Percentiles rank a stretch among this genome's conserved stretches.
These are phyloP conservation scores for Boletales sp. DNA, from an alignment of 768 basidiomycete species.

Conservation along the genomic window DNA sequence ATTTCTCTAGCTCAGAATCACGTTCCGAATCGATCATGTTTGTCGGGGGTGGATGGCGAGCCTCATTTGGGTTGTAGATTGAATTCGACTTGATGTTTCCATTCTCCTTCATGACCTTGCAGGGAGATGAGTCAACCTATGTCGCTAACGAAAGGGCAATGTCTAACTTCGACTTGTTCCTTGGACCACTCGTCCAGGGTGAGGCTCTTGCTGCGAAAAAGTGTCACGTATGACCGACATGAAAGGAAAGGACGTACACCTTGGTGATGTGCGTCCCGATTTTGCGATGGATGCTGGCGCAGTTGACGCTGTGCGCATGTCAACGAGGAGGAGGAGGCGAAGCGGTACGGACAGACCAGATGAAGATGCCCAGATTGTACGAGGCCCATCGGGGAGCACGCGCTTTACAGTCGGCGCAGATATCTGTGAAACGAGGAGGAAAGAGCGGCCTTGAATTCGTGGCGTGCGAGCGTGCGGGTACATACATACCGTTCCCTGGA, in stretches of 20 bases:
- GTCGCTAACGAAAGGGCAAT: conserved; percentile 1
- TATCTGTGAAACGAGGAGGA: conserved; percentile 44
- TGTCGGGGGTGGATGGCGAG: conserved; percentile 76
- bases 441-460: not conserved
- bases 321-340: not conserved
- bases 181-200: conserved; percentile 86
- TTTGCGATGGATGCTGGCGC: conserved; percentile 91
- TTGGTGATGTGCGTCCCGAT: conserved; percentile 92
- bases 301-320: conserved; percentile 56
- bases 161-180: conserved; percentile 80
- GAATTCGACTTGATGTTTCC: conserved; percentile 83
- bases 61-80: conserved; percentile 80
- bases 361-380: conserved; percentile 83
- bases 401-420: conserved; percentile 91
- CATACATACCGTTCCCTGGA: conserved; percentile 74
- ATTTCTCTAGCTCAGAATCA: conserved; percentile 88
- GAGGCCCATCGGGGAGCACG: conserved; percentile 87
- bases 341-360: conserved; percentile 49
- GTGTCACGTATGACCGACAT: conserved; percentile 2
- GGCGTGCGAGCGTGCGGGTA: too few species aligned
- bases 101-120: conserved; percentile 70
- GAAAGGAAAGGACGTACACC: conserved; percentile 58
- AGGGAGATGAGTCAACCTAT: conserved; percentile 6
- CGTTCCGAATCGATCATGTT: conserved; percentile 75
- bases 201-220: conserved; percentile 69